These are phyloP conservation scores for Atalantia buxifolia DNA, from an alignment of 345 rosid genomes.

Conservation along the genomic window DNA sequence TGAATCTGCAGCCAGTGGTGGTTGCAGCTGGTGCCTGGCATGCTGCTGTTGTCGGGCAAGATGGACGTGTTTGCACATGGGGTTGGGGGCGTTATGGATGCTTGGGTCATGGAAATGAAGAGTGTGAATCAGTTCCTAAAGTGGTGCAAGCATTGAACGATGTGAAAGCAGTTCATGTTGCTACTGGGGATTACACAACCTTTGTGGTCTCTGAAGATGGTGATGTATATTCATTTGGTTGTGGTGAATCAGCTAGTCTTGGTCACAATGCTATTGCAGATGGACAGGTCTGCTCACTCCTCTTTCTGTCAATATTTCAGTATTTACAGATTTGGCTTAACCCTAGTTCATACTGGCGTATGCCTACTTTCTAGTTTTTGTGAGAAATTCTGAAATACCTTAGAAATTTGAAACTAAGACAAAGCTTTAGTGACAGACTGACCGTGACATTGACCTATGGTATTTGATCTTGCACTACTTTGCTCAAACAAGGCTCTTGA, in stretches of 20 bases:
- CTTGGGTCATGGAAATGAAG: conserved; percentile 93
- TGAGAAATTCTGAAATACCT: background rate
- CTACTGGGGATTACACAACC: conserved; percentile 91
- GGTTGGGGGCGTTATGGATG: conserved; percentile 99
- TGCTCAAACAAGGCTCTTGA: background rate
- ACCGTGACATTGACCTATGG: too few relatives aligned
- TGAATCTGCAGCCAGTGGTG: conserved; percentile 82
- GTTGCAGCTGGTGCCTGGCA: conserved; percentile 99
- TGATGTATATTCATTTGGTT: conserved; percentile 91
- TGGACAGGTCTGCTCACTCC: conserved; percentile 47
- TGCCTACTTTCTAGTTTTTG: background rate
- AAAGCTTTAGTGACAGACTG: background rate
- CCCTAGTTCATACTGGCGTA: background rate
- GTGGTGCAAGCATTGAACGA: conserved; percentile 68
- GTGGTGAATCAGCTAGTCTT: conserved; percentile 90
- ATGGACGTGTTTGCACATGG: conserved; percentile 96
- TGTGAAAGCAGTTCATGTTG: conserved; percentile 81
- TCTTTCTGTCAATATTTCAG: background rate
- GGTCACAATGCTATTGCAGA: conserved; percentile 67
- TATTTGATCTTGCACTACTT: background rate
- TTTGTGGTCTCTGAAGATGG: conserved; percentile 89
- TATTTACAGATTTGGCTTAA: background rate
- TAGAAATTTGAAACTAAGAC: background rate
- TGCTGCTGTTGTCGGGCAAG: conserved; percentile 91
- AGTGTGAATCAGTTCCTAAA: conserved; percentile 69